phyloP scores from a whole-genome alignment of 495 filamentous ascomycete genomes.

The Cryomyces minteri region DNA sequence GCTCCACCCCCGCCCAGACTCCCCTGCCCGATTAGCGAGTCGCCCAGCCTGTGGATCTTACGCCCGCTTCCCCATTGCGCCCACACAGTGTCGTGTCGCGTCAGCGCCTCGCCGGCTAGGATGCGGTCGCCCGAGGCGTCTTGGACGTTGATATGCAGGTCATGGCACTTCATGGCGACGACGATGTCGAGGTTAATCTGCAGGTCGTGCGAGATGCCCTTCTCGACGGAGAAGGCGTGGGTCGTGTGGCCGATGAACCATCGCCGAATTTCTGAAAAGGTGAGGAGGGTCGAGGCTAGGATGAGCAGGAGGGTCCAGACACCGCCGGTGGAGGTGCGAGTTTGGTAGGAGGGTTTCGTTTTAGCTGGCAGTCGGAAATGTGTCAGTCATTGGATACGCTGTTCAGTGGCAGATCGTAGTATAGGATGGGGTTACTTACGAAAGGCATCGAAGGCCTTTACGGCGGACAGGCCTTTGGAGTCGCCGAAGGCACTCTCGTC shows the following conservation, averaged over 20 bases:
- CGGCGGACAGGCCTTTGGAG: constrained; percentile 21
- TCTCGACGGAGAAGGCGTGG: constrained; percentile 88
- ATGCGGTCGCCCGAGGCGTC: constrained; percentile 87
- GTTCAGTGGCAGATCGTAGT: not conserved
- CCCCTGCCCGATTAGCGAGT: constrained; percentile 14
- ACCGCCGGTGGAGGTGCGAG: constrained; percentile 63
- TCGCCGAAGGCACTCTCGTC: constrained; percentile 62
- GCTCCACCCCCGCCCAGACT: not conserved
- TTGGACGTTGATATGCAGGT: constrained; percentile 92
- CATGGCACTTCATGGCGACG: constrained; percentile 71
- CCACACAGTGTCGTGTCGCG: constrained; percentile 65
- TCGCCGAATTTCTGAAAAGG: constrained; percentile 54
- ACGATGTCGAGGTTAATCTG: constrained; percentile 95
- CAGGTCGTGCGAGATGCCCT: constrained; percentile 67
- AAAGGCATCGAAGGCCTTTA: constrained; percentile 92
- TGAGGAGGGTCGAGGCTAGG: constrained; percentile 48
- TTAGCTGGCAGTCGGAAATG: constrained; percentile 30
- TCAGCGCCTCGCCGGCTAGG: constrained; percentile 57
- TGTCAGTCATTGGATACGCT: too few species aligned
- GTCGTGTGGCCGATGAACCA: constrained; percentile 72
- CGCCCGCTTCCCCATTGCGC: constrained; percentile 56
- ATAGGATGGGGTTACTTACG: constrained; percentile 13
- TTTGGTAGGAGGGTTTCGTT: constrained; percentile 83
- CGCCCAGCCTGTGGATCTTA: constrained; percentile 48
- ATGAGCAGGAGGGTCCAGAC: constrained; percentile 83